Conservation (phyloP, 805 yeast genomes). For the Kodamaea restingae region DNA sequence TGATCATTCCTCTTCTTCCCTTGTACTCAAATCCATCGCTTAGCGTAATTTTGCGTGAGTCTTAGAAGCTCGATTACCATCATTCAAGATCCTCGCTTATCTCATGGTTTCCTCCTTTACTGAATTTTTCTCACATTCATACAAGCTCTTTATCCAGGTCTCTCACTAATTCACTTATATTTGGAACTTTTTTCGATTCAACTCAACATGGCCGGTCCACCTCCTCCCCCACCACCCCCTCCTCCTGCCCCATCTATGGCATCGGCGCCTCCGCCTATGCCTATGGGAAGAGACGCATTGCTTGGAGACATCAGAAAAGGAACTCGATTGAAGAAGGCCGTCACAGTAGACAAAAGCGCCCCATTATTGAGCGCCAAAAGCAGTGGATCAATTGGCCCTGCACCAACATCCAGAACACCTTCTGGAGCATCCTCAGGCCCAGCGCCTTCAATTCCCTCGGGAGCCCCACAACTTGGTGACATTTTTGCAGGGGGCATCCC, state of each 20-base stretch:
- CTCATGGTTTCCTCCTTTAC: too few relatives aligned
- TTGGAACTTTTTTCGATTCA: slow-evolving; percentile 8
- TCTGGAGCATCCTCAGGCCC: slow-evolving; percentile 6
- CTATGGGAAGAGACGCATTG: slow-evolving; percentile 43
- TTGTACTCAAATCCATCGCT: too few relatives aligned
- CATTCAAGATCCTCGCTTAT: too few relatives aligned
- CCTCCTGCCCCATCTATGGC: slow-evolving; percentile 19
- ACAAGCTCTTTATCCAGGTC: too few relatives aligned
- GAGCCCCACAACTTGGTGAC: slow-evolving; percentile 55
- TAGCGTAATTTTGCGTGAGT: too few relatives aligned
- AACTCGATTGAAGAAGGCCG: slow-evolving; percentile 37
- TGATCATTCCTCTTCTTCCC: too few relatives aligned
- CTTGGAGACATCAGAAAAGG: slow-evolving; percentile 79
- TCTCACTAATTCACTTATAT: too few relatives aligned
- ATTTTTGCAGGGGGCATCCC: slow-evolving; percentile 80
- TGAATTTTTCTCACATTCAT: too few relatives aligned
- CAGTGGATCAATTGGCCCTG: slow-evolving; percentile 35
- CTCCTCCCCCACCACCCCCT: slow-evolving; percentile 35
- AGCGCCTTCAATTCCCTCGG: slow-evolving; percentile 19
- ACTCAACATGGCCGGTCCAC: slow-evolving; percentile 25
- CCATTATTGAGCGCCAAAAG: slow-evolving; percentile 52
- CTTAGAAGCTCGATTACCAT: too few relatives aligned
- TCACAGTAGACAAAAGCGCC: slow-evolving; percentile 43
- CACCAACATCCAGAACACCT: slow-evolving; percentile 26
- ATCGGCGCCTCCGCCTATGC: slow-evolving; percentile 18